Conservation (phyloP, 2,329 filamentous ascomycete species). For the Volutella citrinella region DNA sequence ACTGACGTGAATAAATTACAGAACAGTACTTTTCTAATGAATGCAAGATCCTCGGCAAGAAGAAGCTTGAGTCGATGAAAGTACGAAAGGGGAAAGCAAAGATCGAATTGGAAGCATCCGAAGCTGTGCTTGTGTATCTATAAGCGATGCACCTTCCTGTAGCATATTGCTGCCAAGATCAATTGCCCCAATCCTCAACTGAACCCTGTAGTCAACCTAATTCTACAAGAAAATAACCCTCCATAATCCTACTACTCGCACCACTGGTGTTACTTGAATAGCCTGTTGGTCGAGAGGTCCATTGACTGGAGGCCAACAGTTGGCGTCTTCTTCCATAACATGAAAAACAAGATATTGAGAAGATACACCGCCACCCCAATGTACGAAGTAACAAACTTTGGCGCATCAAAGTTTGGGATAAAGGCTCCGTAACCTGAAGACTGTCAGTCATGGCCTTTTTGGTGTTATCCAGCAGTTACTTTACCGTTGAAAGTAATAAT, state of each 20-base stretch:
- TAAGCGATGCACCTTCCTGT: no score
- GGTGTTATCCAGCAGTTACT: neutral
- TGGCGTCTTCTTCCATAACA: constrained; percentile 3
- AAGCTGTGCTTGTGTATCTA: neutral
- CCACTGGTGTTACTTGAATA: no score
- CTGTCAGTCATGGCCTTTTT: no score
- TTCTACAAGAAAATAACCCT: no score
- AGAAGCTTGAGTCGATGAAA: neutral
- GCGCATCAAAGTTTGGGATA: neutral
- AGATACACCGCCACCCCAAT: constrained; percentile 1
- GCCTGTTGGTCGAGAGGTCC: constrained; percentile 1
- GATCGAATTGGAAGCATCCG: neutral
- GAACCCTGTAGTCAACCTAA: no score
- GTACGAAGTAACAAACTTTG: constrained; percentile 3
- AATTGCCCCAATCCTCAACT: no score
- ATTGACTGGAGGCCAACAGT: neutral
- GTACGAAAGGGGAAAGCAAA: neutral
- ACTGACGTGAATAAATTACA: neutral
- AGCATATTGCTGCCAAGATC: no score
- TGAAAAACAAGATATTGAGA: constrained; percentile 1
- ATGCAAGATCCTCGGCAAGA: neutral
- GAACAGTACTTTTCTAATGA: neutral
- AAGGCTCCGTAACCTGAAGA: neutral
- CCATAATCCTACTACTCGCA: no score
- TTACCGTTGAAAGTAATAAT: constrained; percentile 5